Conservation (phyloP, 352 stramenopile species). For the Phytophthora ramorum region DNA sequence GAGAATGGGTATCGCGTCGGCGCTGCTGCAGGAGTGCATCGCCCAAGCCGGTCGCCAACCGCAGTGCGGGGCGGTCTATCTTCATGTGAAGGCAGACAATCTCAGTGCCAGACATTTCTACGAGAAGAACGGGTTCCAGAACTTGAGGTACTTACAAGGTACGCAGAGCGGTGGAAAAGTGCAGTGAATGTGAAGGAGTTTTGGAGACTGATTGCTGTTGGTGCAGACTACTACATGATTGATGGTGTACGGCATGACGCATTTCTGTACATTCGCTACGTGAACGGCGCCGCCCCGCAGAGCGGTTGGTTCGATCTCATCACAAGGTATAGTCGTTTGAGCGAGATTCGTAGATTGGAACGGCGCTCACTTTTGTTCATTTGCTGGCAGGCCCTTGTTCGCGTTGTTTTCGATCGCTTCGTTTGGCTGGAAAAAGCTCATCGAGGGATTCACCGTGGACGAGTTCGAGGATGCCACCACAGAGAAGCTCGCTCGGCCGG, state of each 20-base stretch:
- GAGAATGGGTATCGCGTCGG: conserved; percentile 90
- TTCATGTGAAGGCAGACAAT: conserved; percentile 98
- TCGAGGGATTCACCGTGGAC: conserved; percentile 54
- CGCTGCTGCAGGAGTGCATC: conserved; percentile 91
- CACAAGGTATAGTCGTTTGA: conserved; percentile 43
- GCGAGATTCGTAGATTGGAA: background rate
- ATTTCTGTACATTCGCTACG: conserved; percentile 88
- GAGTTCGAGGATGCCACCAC: conserved; percentile 40
- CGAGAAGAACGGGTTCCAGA: conserved; percentile 95
- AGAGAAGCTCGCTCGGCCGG: conserved; percentile 21
- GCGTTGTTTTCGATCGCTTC: conserved; percentile 76
- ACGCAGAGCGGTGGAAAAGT: background rate
- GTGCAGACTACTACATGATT: conserved; percentile 89
- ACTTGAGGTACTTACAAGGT: conserved; percentile 93
- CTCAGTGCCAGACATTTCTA: conserved; percentile 95
- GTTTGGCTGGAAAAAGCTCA: conserved; percentile 65
- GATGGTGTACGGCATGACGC: conserved; percentile 80
- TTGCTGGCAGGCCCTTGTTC: conserved; percentile 45
- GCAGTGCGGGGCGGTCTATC: conserved; percentile 92
- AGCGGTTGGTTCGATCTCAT: conserved; percentile 74
- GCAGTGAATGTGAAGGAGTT: background rate
- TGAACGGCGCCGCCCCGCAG: conserved; percentile 74
- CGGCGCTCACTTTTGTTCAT: conserved; percentile 8
- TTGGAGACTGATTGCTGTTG: background rate
- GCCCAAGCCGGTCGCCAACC: conserved; percentile 78